These are phyloP conservation scores for Funneliformis geosporum DNA, from an alignment of 192 early-diverging fungal genomes.

Conservation along the genomic window DNA sequence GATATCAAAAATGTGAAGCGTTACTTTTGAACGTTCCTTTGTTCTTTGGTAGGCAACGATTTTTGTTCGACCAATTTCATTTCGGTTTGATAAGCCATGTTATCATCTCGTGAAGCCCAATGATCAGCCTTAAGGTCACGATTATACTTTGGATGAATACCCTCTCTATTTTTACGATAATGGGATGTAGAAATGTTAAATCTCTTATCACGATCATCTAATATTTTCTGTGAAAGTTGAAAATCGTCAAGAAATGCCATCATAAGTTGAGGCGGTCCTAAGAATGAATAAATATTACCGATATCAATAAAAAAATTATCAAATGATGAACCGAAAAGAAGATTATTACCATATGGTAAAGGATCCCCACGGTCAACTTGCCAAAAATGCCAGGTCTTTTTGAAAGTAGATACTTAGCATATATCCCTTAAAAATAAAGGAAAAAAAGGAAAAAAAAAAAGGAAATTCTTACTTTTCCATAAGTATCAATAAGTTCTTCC, in stretches of 20 bases:
- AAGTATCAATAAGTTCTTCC: slow-evolving; percentile 42
- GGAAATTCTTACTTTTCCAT: slow-evolving; percentile 39
- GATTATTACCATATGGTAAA: slow-evolving; percentile 39
- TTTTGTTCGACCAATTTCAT: slow-evolving; percentile 14
- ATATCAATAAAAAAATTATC: neutral
- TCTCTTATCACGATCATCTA: slow-evolving; percentile 38
- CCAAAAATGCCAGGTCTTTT: slow-evolving; percentile 53
- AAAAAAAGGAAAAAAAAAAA: neutral
- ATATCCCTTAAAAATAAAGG: neutral
- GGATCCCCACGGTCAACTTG: slow-evolving; percentile 50
- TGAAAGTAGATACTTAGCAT: neutral
- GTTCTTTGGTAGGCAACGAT: too few species aligned
- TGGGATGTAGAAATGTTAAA: slow-evolving; percentile 33
- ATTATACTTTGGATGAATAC: neutral
- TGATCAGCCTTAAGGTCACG: neutral
- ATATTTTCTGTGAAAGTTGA: slow-evolving; percentile 40
- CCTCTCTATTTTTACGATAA: slow-evolving; percentile 27
- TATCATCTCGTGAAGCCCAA: neutral
- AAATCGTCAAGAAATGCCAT: slow-evolving; percentile 43
- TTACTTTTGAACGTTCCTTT: too few species aligned
- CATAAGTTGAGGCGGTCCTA: slow-evolving; percentile 53
- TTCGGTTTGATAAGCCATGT: neutral
- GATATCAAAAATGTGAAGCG: too few species aligned
- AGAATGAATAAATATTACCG: neutral
- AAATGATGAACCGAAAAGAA: neutral